These are phyloP conservation scores for Amanita inopinata DNA, from an alignment of 768 basidiomycete species.

Conservation along the genomic window DNA sequence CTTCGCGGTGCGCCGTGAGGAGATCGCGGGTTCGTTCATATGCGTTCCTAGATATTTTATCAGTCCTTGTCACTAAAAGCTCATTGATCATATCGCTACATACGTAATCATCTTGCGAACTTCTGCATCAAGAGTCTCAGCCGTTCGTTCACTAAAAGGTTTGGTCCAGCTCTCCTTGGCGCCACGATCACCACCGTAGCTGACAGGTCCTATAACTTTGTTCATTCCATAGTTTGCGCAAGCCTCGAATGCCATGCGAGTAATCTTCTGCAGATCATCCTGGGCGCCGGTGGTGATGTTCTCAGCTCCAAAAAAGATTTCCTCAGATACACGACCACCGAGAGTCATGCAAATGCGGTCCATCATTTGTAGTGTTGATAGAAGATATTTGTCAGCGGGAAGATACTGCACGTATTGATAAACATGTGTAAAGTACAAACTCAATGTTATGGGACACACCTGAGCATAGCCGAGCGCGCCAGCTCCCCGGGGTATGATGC, in stretches of 20 bases:
- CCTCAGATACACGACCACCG: conserved; percentile 95
- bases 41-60: conserved; percentile 40
- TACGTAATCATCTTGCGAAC: conserved; percentile 95
- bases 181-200: conserved; percentile 84
- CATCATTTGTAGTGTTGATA: conserved; percentile 88
- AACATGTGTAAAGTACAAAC: background rate
- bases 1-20: conserved; percentile 68
- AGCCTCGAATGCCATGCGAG: conserved; percentile 93
- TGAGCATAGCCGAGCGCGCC: conserved; percentile 96
- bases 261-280: conserved; percentile 97
- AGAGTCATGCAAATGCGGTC: conserved; percentile 99
- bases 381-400: conserved; percentile 90
- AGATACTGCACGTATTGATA: conserved; percentile 53
- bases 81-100: conserved; percentile 8
- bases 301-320: conserved; percentile 88
- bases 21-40: conserved; percentile 78
- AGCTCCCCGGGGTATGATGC: conserved; percentile 94
- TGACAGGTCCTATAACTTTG: conserved; percentile 86
- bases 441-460: conserved; percentile 39
- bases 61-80: conserved; percentile 5
- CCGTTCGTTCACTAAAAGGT: conserved; percentile 96
- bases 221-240: conserved; percentile 98
- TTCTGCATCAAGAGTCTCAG: conserved; percentile 83
- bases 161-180: conserved; percentile 88
- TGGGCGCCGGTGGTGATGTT: conserved; percentile 98